phyloP scores from a whole-genome alignment of 192 early-diverging fungal genomes.

The Linnemannia exigua region DNA sequence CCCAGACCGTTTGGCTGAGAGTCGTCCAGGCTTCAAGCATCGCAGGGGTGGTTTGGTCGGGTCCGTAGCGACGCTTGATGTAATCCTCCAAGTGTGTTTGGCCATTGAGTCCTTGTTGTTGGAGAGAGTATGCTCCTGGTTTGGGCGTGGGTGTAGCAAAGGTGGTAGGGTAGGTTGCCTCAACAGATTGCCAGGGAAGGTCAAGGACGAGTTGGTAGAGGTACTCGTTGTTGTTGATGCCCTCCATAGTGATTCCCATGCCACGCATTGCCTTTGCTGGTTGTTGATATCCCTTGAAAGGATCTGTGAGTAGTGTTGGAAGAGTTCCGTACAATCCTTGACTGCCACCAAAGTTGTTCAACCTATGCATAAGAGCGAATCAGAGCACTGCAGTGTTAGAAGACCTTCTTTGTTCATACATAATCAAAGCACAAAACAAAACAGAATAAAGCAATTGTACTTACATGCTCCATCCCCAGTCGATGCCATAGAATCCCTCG shows the following conservation, averaged over 20 bases:
- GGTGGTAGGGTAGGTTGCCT: conserved; percentile 12
- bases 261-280: conserved; percentile 38
- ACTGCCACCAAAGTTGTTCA: conserved; percentile 54
- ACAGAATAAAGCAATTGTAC: neutral
- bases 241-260: conserved; percentile 55
- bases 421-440: neutral
- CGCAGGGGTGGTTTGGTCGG: conserved; percentile 4
- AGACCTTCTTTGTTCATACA: neutral
- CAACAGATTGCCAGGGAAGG: conserved; percentile 46
- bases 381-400: neutral
- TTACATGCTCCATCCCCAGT: conserved; percentile 59
- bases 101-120: conserved; percentile 7
- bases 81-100: conserved; percentile 17
- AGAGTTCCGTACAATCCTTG: conserved; percentile 51
- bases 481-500: conserved; percentile 50
- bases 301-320: conserved; percentile 40
- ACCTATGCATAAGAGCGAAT: conserved; percentile 4
- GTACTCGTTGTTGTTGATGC: conserved; percentile 57
- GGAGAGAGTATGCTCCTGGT: conserved; percentile 1
- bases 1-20: conserved; percentile 42
- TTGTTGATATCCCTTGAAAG: conserved; percentile 32
- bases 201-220: conserved; percentile 48
- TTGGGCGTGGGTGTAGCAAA: neutral
- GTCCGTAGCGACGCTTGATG: conserved; percentile 40
- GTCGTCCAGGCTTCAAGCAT: conserved; percentile 31